phyloP scores from a whole-genome alignment of 495 filamentous ascomycete genomes.

The Lindgomyces ingoldianus region DNA sequence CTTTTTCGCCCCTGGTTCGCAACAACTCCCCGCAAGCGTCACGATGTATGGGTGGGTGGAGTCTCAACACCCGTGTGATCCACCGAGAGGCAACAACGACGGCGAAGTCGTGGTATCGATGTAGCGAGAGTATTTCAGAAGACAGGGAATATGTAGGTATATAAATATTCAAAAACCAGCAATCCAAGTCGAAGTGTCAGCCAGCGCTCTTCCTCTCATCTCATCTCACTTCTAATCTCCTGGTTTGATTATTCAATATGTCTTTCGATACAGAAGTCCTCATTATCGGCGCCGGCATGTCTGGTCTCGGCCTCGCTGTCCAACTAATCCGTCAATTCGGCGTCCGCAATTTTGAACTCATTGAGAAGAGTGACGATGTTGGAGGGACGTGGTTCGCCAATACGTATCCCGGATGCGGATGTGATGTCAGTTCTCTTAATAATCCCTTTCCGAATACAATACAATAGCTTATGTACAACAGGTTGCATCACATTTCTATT shows the following conservation, averaged over 20 bases:
- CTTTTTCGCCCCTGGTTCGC: neutral
- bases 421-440: conserved; percentile 37
- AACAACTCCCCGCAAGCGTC: neutral
- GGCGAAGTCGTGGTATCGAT: neutral
- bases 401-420: conserved; percentile 42
- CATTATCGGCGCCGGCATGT: conserved; percentile 43
- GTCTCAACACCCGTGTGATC: neutral
- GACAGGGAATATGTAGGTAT: neutral
- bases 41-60: neutral
- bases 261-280: conserved; percentile 39
- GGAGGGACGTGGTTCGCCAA: conserved; percentile 44
- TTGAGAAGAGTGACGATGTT: conserved; percentile 41
- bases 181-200: neutral
- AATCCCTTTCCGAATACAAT: neutral
- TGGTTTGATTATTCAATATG: too few species aligned
- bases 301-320: conserved; percentile 40
- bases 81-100: neutral
- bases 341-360: conserved; percentile 36
- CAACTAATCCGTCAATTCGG: conserved; percentile 37
- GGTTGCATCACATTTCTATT: conserved; percentile 49
- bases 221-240: too few species aligned
- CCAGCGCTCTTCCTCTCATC: neutral
- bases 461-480: neutral
- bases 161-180: neutral
- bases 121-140: neutral